phyloP scores from a whole-genome alignment of 768 basidiomycete genomes.

The Panellus pusillus region DNA sequence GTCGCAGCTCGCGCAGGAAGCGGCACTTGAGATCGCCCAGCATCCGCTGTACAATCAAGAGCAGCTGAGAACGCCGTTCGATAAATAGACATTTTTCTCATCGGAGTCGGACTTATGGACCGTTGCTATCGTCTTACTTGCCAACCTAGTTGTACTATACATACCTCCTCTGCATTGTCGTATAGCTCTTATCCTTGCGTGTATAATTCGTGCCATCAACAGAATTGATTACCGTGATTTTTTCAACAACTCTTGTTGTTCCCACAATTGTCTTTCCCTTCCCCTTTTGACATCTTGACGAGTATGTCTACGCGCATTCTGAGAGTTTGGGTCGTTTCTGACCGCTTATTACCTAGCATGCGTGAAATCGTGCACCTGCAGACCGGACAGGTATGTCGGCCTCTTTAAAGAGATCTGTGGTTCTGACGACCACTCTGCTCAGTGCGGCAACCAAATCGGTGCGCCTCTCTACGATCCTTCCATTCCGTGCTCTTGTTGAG shows the following conservation, averaged over 20 bases:
- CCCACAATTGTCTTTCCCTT: neutral
- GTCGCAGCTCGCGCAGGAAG: slow-evolving; percentile 26
- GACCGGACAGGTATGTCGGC: slow-evolving; percentile 83
- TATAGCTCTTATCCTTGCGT: neutral
- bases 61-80: slow-evolving; percentile 12
- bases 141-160: slow-evolving; percentile 3
- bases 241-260: neutral
- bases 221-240: neutral
- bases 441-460: slow-evolving; percentile 99
- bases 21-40: slow-evolving; percentile 11
- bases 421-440: slow-evolving; percentile 28
- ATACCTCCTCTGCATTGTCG: neutral
- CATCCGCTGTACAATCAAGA: slow-evolving; percentile 8
- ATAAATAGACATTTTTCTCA: neutral
- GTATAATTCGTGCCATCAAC: neutral
- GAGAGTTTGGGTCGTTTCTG: neutral
- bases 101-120: slow-evolving; percentile 12
- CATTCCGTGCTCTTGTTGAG: slow-evolving; percentile 23
- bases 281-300: neutral
- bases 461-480: slow-evolving; percentile 8
- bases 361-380: slow-evolving; percentile 99
- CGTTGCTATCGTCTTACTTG: neutral
- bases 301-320: slow-evolving; percentile 2
- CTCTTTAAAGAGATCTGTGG: slow-evolving; percentile 19
- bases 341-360: slow-evolving; percentile 60